These are phyloP conservation scores for Umbilicus rupestris DNA, from an alignment of 164 flowering plant species.

Conservation along the genomic window DNA sequence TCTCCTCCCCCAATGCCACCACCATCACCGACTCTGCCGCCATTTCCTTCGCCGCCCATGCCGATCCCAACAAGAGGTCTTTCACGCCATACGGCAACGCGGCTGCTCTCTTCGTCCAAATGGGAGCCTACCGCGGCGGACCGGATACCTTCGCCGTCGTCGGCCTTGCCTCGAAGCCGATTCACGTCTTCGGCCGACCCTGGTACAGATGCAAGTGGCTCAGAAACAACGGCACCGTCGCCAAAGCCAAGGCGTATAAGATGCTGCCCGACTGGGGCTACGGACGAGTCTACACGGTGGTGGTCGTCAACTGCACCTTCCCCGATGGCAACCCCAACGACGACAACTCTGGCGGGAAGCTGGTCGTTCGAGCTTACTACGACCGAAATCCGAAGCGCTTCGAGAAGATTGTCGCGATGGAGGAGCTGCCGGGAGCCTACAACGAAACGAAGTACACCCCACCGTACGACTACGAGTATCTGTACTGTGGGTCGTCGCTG, in stretches of 20 bases:
- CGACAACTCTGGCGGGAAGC: constrained; percentile 50
- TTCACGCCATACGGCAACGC: constrained; percentile 46
- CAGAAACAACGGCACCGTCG: constrained; percentile 16
- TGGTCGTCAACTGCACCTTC: constrained; percentile 61
- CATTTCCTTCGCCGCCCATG: constrained; percentile 3
- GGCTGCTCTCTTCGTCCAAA: constrained; percentile 45
- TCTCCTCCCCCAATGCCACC: constrained; percentile 12
- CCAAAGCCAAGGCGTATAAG: constrained; percentile 31
- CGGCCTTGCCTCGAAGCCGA: constrained; percentile 70
- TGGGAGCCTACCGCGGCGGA: constrained; percentile 77
- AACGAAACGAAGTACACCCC: constrained; percentile 33
- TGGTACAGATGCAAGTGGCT: constrained; percentile 64
- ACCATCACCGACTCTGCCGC: background rate
- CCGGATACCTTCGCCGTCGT: constrained; percentile 40
- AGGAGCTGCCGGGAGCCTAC: constrained; percentile 35
- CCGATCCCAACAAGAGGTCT: constrained; percentile 40
- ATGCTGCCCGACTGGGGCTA: constrained; percentile 79
- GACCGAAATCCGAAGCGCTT: constrained; percentile 21
- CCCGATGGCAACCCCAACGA: constrained; percentile 24
- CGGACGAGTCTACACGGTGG: constrained; percentile 60
- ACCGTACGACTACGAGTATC: constrained; percentile 45
- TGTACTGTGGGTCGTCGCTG: constrained; percentile 60
- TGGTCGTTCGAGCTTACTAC: constrained; percentile 42
- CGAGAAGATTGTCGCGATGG: constrained; percentile 40
- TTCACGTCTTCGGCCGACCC: constrained; percentile 47